Evolutionary conservation across 768 basidiomycete species (phyloP), one percentile per base, ranked within the genome.

Genomic region (Lactarius sp.): DNA sequence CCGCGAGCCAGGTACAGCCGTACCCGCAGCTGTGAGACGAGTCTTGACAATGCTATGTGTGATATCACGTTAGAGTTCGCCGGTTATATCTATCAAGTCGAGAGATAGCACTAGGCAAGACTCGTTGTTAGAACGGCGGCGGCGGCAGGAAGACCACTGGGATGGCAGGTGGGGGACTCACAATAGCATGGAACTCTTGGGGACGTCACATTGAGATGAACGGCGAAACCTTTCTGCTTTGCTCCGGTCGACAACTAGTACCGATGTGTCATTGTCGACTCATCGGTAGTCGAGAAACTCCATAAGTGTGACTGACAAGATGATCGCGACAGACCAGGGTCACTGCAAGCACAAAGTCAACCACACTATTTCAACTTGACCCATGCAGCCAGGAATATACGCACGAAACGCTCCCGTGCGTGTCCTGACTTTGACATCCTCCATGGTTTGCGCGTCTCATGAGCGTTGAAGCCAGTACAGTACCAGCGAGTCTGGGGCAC

Each of bases 341-440:
- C n/a, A n/a, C n/a, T n/a, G n/a, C n/a, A n/a, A n/a, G n/a, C 54
- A 20, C 51, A 63, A 62, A 37, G 34, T 57, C 67, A 64, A 66
- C 49, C 46, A 20, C 14, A 33, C 18, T 6, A 31, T 12, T 33
- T 42, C 10, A 5, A 59, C 1, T 37, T 36, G 22, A 50, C 27
- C 31, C 22, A 18, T 18, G 39, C 46, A 51, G 54, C 49, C 44
- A 37, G 56, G 39, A 14, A 33, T 31, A 20, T 53, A 78, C 91
- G 75, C 69, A 96, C 94, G 80, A 70, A 94, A 79, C 68, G 92
- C 96, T 69, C 92, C 95, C 51, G 91, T 92, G 62, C 94, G 85
- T 39, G 97, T 98, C 82, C 94, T 94, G 77, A 99, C 92, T 79
- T 98, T 98, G 67, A 99, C 97, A 80, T 99, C 97, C 73, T 98